A percentile compares a stretch with the other conserved stretches of the same genome.
Conservation (phyloP, 768 basidiomycete genomes). For the Mycena galericulata region DNA sequence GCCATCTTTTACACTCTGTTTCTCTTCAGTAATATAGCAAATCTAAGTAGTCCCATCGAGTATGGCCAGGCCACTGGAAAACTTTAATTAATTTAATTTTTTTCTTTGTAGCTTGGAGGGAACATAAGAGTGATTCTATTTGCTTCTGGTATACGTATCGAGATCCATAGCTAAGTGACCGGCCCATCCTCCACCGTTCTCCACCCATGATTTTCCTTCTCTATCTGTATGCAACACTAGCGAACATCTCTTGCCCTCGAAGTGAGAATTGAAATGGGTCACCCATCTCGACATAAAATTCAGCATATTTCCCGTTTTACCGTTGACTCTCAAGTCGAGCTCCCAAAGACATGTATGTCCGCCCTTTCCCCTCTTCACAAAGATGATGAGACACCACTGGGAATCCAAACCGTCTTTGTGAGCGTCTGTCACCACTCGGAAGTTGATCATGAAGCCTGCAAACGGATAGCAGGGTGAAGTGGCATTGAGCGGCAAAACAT, state of each 20-base stretch:
- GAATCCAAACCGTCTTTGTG: background rate
- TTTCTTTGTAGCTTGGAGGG: background rate
- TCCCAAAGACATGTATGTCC: background rate
- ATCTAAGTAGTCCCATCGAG: background rate
- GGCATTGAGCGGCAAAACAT: background rate
- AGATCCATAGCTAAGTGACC: background rate
- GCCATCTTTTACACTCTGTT: background rate
- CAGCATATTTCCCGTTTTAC: background rate
- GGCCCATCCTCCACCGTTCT: slow-evolving; percentile 1
- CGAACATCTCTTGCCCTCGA: background rate
- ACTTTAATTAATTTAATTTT: background rate
- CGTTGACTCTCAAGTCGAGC: background rate
- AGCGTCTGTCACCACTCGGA: background rate
- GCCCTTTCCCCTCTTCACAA: background rate
- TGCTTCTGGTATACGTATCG: background rate
- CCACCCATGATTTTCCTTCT: background rate
- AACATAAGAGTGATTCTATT: too few relatives aligned
- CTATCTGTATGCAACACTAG: slow-evolving; percentile 4
- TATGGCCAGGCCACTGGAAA: background rate
- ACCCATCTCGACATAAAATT: background rate
- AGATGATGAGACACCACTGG: background rate
- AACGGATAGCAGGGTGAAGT: background rate
- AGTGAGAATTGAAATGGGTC: slow-evolving; percentile 7
- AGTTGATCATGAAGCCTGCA: slow-evolving; percentile 4
- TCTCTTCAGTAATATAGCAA: background rate